A percentile compares a stretch with the other conserved stretches of the same genome.
These are phyloP conservation scores for Ogataea populi-albae DNA, from an alignment of 805 yeast genomes.

Conservation along the genomic window DNA sequence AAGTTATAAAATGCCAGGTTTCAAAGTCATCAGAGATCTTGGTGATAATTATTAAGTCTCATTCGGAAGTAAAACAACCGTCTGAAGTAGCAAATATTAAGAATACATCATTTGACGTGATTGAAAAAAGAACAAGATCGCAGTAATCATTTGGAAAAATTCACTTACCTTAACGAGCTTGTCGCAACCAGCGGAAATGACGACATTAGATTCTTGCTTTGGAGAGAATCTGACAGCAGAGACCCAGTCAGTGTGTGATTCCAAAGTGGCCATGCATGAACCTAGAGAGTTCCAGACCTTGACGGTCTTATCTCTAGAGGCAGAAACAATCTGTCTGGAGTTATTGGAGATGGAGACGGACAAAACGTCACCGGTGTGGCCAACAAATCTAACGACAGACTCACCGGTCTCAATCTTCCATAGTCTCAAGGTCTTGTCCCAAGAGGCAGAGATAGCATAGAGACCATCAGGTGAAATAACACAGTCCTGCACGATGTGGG, in stretches of 20 bases:
- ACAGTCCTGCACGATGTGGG: conserved; percentile 98
- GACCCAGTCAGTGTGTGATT: conserved; percentile 99
- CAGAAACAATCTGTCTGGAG: conserved; percentile 97
- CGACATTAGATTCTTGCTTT: conserved; percentile 61
- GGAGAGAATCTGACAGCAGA: conserved; percentile 98
- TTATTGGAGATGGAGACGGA: conserved; percentile 94
- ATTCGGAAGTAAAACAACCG: conserved; percentile 64
- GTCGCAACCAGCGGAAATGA: conserved; percentile 99
- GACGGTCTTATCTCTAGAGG: conserved; percentile 98
- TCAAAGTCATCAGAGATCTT: conserved; percentile 86
- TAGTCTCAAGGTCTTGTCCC: conserved; percentile 99
- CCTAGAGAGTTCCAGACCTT: conserved; percentile 99
- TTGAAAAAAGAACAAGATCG: conserved; percentile 13
- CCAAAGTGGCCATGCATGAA: conserved; percentile 90
- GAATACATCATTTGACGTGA: conserved; percentile 59
- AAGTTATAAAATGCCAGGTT: not conserved
- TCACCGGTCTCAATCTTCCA: conserved; percentile 97
- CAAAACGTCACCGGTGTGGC: conserved; percentile 96
- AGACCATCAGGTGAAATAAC: conserved; percentile 97
- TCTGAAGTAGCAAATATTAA: conserved; percentile 99
- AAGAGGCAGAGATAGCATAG: conserved; percentile 97
- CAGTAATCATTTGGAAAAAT: conserved; percentile 4
- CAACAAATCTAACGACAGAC: conserved; percentile 91
- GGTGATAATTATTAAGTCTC: conserved; percentile 95
- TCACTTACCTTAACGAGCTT: conserved; percentile 96